phyloP scores from a whole-genome alignment of 1,139 yeast genomes.

The Kurtzmaniella quercitrusa region DNA sequence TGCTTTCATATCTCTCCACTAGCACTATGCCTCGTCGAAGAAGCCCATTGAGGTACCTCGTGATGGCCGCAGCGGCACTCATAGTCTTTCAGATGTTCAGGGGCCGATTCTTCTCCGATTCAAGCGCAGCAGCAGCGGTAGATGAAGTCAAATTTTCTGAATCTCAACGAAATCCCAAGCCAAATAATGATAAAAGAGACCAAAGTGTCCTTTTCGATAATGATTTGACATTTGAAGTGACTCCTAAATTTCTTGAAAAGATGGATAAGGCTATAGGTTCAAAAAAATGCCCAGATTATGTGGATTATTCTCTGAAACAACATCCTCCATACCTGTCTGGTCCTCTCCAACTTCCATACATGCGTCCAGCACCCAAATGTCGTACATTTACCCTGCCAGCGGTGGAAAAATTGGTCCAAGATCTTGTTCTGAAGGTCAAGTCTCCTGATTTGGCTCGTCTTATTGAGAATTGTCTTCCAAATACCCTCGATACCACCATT shows the following conservation, averaged over 20 bases:
- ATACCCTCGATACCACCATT: constrained; percentile 83
- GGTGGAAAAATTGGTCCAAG: constrained; percentile 60
- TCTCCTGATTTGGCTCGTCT: constrained; percentile 70
- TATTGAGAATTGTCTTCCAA: constrained; percentile 81
- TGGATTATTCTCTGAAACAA: constrained; percentile 32
- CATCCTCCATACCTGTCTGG: constrained; percentile 55
- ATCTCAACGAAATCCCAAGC: background rate
- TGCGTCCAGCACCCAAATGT: constrained; percentile 70
- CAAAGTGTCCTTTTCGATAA: background rate
- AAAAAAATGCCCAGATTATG: constrained; percentile 38
- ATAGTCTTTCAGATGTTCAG: background rate
- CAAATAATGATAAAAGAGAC: background rate
- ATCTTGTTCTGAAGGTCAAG: constrained; percentile 45
- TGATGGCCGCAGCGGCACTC: background rate
- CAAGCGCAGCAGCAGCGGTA: background rate
- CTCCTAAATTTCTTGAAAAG: constrained; percentile 12
- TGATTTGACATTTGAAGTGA: constrained; percentile 10
- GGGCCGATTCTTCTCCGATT: background rate
- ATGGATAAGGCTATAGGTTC: constrained; percentile 17
- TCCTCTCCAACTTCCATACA: constrained; percentile 53
- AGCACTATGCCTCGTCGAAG: background rate
- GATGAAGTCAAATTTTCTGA: background rate
- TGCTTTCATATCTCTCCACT: background rate
- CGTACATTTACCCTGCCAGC: constrained; percentile 65
- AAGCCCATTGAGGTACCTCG: constrained; percentile 1